Percentiles rank a stretch among this genome's conserved stretches.
Conservation (phyloP, 2,329 filamentous ascomycete species). For the Fusarium xylarioides region DNA sequence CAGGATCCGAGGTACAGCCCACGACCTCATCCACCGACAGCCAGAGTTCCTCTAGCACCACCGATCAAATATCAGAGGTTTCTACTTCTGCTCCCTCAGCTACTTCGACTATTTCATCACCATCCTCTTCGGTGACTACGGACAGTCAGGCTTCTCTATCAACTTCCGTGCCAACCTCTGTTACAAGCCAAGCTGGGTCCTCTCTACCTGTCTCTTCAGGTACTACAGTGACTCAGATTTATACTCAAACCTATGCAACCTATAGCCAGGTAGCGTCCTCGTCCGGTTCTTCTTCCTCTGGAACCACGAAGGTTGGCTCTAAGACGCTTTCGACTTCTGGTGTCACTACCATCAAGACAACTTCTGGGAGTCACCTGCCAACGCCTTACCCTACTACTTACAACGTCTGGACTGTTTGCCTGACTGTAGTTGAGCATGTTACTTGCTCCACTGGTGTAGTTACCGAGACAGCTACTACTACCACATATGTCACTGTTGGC, state of each 20-base stretch:
- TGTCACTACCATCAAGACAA: neutral
- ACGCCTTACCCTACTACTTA: neutral
- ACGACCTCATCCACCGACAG: neutral
- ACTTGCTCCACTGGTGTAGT: neutral
- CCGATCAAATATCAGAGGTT: rapidly evolving
- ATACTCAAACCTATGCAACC: neutral
- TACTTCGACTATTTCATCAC: neutral
- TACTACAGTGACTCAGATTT: neutral
- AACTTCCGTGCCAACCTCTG: neutral
- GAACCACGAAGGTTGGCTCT: neutral
- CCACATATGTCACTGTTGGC: neutral
- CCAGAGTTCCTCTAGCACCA: neutral
- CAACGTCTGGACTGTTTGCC: neutral
- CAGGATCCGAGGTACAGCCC: neutral
- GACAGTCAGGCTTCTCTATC: neutral
- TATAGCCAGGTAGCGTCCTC: neutral
- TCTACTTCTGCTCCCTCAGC: neutral
- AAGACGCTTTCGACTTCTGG: neutral
- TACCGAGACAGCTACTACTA: neutral
- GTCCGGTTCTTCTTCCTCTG: rapidly evolving
- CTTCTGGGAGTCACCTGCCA: neutral
- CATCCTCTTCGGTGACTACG: neutral
- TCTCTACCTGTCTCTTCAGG: neutral
- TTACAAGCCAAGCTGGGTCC: neutral
- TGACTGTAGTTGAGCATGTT: neutral